Conservation (phyloP, 2,329 filamentous ascomycete genomes). For the Penicillium glabrum region DNA sequence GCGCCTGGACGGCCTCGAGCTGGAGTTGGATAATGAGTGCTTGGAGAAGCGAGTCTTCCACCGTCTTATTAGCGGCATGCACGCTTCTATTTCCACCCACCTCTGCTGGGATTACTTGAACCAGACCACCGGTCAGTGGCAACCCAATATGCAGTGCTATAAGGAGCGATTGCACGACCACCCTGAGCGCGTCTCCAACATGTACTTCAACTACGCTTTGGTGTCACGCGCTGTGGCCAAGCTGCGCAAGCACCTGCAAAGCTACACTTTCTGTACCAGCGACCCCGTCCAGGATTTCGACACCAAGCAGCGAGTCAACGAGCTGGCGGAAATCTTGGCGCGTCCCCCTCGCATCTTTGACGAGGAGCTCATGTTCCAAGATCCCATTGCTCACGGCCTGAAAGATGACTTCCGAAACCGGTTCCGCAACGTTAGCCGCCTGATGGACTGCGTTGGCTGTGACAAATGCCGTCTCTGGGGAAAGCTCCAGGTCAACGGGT, state of each 20-base stretch:
- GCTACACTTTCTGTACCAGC: conserved; percentile 90
- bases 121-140: conserved; percentile 90
- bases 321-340: conserved; percentile 69
- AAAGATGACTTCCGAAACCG: conserved; percentile 98
- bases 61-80: conserved; percentile 93
- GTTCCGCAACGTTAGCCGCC: conserved; percentile 91
- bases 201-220: conserved; percentile 99
- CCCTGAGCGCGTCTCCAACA: conserved; percentile 90
- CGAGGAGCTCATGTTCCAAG: conserved; percentile 90
- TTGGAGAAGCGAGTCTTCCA: conserved; percentile 99
- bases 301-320: conserved; percentile 80
- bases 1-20: conserved; percentile 61
- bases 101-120: conserved; percentile 96
- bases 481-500: conserved; percentile 92
- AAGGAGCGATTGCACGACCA: conserved; percentile 76
- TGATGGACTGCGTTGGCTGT: conserved; percentile 99
- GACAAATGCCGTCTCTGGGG: conserved; percentile 99
- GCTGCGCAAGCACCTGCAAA: conserved; percentile 74
- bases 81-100: conserved; percentile 94
- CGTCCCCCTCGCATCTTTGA: conserved; percentile 79
- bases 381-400: conserved; percentile 63
- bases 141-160: conserved; percentile 88
- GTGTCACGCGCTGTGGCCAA: conserved; percentile 89
- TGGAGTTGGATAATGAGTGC: conserved; percentile 85
- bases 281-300: conserved; percentile 74